Conservation (phyloP, 78 protist species). For the Pigoraptor vietnamica region DNA sequence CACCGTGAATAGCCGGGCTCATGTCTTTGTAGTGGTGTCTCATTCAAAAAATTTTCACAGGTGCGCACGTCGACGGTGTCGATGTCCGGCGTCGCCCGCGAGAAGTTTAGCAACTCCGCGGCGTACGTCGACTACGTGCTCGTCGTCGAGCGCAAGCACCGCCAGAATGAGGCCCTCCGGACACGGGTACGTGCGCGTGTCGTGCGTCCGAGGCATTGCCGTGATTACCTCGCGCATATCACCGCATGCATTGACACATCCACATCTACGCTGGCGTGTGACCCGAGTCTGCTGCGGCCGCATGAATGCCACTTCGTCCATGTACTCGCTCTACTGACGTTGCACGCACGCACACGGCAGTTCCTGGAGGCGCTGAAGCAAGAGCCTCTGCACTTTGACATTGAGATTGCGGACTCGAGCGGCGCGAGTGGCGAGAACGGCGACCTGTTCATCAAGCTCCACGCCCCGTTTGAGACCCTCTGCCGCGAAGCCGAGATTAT, state of each 20-base stretch:
- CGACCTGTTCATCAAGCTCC: neutral
- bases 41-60: neutral
- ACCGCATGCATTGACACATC: neutral
- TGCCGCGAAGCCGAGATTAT: neutral
- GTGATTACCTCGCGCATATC: neutral
- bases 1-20: too few relatives aligned
- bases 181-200: neutral
- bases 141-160: neutral
- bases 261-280: neutral
- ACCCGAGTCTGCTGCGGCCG: too few relatives aligned
- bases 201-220: neutral
- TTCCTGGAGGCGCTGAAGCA: neutral
- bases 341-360: too few relatives aligned
- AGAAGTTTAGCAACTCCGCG: neutral
- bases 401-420: neutral
- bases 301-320: neutral
- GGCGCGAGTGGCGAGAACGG: neutral
- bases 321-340: too few relatives aligned
- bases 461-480: neutral
- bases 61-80: neutral
- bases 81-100: neutral
- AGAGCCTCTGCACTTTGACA: neutral
- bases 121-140: neutral
- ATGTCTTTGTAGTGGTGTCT: neutral
- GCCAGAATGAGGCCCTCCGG: neutral